Base-by-base conservation (phyloP, 106 monocot genomes). In the Allium cepa region DNA sequence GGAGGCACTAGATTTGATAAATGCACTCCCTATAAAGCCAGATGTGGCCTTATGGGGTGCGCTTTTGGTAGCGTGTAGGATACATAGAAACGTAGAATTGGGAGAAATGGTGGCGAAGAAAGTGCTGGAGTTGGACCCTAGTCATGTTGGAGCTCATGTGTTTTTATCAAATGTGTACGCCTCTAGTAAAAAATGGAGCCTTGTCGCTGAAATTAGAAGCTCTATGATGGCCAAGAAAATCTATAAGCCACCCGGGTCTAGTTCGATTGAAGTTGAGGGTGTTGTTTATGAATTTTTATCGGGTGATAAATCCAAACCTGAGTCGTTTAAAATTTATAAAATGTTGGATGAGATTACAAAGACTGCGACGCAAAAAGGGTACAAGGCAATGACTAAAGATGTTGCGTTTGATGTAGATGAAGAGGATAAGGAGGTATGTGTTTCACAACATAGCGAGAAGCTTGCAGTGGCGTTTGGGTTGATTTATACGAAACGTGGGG, bases 91-190 rank as follows among this genome's bases (percentile, higher is more conserved):
- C 15, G 14, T 88, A 3, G 73, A 79, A 26, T 79, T 88, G 73
- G 88, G 88, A 8, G 84, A 88, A 55, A 65, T 63, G 71, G 88
- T 65, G 5, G 88, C 88, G 4, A 88, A 71, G 68, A 74, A 88
- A 66, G 84, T 88, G 66, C 81, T 88, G 6, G 73, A 69, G 51
- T 66, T 88, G 77, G 88, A 88, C 57, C 84, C 88, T 17, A 6
- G 10, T n/a, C 72, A 88, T 79, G 82, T 84, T 9, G 67, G 67
- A 13, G 88, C 84, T 47, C 70, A 63, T 67, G 84, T 88, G 1
- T 88, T 88, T 49, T 62, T 88, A 11, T 84, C 84, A 7, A 88
- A 88, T 79, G 72, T 84, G 1, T 88, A 88, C 72, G 84, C 88
- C 13, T 61, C 74, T 9, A 26, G 60, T 60, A 72, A 73, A 13